Base-by-base conservation (phyloP, 352 stramenopile species). In the Pythium myriotylum region DNA sequence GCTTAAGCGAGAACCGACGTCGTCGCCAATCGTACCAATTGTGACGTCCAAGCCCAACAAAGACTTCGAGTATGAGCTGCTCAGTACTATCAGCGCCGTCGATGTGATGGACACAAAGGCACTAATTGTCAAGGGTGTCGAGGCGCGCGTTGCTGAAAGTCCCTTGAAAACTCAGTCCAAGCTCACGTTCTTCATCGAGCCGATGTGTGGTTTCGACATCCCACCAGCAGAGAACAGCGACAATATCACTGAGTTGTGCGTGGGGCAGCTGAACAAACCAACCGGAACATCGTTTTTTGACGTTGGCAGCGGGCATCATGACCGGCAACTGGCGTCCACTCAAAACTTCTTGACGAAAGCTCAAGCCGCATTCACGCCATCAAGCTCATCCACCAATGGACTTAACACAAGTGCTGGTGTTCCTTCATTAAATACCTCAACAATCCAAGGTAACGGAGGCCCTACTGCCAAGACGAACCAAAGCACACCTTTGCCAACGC, bases 151-250 rank as follows among this genome's bases (percentile, higher is more conserved):
- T 7, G 35, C n/a, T 19, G 17, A 35, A 0, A 29, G 49, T 9
- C 6, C 19, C 12, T 47, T 40, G 17, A 9, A 14, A 1, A 17
- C 35, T 5, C 22, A 54, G 27, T 49, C 58, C 48, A 59, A 47
- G 40, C 58, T 65, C 29, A 49, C 58, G 40, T 59, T 65, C 40
- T 65, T 65, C 14, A 37, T 53, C 7, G 57, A 65, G 27, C 41
- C 57, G 1, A 46, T 65, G 57, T 65, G 57, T 46, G 57, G 57
- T 5, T 65, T 39, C 22, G 20, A 35, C 4, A 0, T 24, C 13
- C 48, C 57, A 5, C 16, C 17, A 2, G n/a, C 27, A 24, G 39
- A 39, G 20, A 20, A 41, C 19, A 32, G 14, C 23, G 17, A 20
- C 2, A 27, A 20, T 4, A 53, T 65, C 6, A 50, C 20, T 0